A percentile compares a stretch with the other conserved stretches of the same genome.
phyloP scores from a whole-genome alignment of 768 basidiomycete genomes.

The Rhodocollybia butyracea region DNA sequence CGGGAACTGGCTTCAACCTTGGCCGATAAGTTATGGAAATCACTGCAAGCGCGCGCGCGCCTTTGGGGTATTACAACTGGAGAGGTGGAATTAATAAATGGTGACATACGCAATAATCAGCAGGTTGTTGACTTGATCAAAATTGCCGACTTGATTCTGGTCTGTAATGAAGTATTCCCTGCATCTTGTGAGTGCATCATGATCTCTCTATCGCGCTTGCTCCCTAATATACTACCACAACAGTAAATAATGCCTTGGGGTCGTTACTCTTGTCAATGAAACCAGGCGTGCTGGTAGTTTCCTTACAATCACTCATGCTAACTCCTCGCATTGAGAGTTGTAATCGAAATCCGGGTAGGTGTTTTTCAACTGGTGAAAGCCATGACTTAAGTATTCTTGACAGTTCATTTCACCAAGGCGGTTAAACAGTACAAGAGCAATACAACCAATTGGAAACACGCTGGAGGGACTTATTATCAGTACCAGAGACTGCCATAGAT shows the following conservation, averaged over 20 bases:
- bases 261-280: not conserved
- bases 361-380: not conserved
- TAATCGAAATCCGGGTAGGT: too few species aligned
- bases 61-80: not conserved
- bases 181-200: not conserved
- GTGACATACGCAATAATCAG: not conserved
- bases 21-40: not conserved
- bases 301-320: not conserved
- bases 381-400: not conserved
- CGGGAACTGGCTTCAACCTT: not conserved
- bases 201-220: not conserved
- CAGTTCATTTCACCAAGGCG: not conserved
- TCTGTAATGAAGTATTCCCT: not conserved
- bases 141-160: not conserved
- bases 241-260: not conserved
- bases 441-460: not conserved
- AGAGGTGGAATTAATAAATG: not conserved
- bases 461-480: not conserved
- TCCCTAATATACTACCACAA: not conserved
- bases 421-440: not conserved
- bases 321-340: not conserved
- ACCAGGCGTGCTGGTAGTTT: not conserved
- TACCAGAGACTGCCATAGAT: too few species aligned
- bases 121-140: not conserved
- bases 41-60: not conserved